A percentile compares a stretch with the other conserved stretches of the same genome.
Evolutionary conservation across 495 filamentous ascomycete species (phyloP).

Genomic region (Lasiosphaeria hispida): DNA sequence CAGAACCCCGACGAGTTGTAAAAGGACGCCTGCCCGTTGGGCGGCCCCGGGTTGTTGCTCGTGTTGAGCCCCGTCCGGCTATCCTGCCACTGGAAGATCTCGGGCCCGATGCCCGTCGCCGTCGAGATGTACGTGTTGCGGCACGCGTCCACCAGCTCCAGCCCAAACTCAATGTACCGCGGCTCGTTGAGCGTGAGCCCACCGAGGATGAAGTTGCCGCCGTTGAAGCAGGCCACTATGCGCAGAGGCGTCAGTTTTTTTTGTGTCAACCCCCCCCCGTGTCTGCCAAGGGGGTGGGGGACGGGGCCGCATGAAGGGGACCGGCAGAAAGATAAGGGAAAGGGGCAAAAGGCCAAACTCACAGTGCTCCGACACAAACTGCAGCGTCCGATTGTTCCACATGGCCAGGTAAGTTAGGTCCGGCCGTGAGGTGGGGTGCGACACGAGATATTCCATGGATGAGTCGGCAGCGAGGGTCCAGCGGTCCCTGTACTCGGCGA

Average conservation of each 20-base stretch:
- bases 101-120: conserved; percentile 73
- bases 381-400: conserved; percentile 52
- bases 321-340: background rate
- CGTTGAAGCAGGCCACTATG: conserved; percentile 73
- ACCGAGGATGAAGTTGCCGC: conserved; percentile 85
- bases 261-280: background rate
- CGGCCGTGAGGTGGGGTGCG: conserved; percentile 65
- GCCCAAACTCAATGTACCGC: conserved; percentile 70
- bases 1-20: conserved; percentile 71
- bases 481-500: conserved; percentile 61
- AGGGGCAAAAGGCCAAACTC: conserved; percentile 17
- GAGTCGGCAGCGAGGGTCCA: conserved; percentile 80
- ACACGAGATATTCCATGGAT: conserved; percentile 66
- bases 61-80: conserved; percentile 34
- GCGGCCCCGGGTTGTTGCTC: conserved; percentile 40
- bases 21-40: conserved; percentile 51
- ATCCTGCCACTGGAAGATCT: conserved; percentile 70
- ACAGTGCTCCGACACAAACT: conserved; percentile 58
- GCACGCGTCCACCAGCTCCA: conserved; percentile 70
- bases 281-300: background rate
- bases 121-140: conserved; percentile 70
- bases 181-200: conserved; percentile 63
- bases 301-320: too few species aligned
- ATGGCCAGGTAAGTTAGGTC: conserved; percentile 74
- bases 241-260: background rate